These are phyloP conservation scores for Cadophora luteo-olivacea DNA, from an alignment of 2,329 filamentous ascomycete species.

Conservation along the genomic window DNA sequence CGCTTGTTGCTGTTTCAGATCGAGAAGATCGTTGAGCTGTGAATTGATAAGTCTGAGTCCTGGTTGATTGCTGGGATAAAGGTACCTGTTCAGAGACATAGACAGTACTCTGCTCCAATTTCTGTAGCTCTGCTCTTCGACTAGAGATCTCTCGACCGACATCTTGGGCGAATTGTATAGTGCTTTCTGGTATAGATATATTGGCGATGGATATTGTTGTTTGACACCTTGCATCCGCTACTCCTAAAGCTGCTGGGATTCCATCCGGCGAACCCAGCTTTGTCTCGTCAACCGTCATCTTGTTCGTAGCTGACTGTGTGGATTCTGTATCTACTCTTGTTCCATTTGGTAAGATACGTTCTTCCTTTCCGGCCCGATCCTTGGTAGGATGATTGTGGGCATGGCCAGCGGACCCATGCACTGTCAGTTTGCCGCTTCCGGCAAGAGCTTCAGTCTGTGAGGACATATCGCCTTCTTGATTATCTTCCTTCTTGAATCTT, in stretches of 20 bases:
- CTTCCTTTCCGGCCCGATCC: background rate
- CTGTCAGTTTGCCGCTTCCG: background rate
- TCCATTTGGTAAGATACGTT: background rate
- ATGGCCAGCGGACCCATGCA: background rate
- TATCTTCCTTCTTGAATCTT: background rate
- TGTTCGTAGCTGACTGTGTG: background rate
- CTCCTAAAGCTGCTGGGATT: background rate
- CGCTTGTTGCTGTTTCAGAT: slow-evolving; percentile 54
- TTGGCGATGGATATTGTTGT: background rate
- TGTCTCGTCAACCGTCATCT: background rate
- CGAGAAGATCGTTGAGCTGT: slow-evolving; percentile 46
- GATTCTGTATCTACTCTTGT: background rate
- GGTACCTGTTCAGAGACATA: slow-evolving; percentile 10
- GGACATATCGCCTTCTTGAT: background rate
- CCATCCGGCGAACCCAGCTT: background rate
- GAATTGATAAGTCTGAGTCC: too few species aligned
- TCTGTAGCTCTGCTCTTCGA: slow-evolving; percentile 22
- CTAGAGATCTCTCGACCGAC: slow-evolving; percentile 6
- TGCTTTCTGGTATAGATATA: slow-evolving; percentile 10
- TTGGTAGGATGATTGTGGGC: background rate
- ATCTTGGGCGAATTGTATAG: slow-evolving; percentile 18
- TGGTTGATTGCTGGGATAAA: too few species aligned
- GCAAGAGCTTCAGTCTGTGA: background rate
- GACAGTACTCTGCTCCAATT: slow-evolving; percentile 20
- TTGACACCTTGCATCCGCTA: background rate